These are phyloP conservation scores for Neurospora sp. DNA, from an alignment of 495 filamentous ascomycete species.

Conservation along the genomic window DNA sequence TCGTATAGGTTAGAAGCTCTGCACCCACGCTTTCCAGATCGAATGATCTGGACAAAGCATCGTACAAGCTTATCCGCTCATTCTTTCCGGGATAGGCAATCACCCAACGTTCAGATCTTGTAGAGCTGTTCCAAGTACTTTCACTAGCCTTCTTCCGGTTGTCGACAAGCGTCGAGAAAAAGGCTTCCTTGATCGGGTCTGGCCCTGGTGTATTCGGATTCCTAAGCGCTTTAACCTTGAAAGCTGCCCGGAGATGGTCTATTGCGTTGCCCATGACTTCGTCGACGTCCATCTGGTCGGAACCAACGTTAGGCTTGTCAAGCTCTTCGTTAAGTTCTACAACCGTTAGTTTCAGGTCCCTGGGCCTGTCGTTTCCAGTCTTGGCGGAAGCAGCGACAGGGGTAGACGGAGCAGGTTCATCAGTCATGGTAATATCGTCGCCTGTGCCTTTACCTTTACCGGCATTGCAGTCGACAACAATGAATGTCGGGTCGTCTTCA, in stretches of 20 bases:
- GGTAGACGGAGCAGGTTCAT: constrained; percentile 2
- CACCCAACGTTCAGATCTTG: constrained; percentile 18
- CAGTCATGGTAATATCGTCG: constrained; percentile 11
- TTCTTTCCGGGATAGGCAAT: constrained; percentile 21
- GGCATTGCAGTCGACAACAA: constrained; percentile 3
- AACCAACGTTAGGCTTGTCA: constrained; percentile 34
- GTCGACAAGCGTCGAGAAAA: constrained; percentile 38
- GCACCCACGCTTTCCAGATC: constrained; percentile 64
- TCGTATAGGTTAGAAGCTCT: constrained; percentile 55
- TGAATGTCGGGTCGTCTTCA: constrained; percentile 14
- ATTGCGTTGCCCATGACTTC: constrained; percentile 90
- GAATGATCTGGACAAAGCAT: constrained; percentile 75
- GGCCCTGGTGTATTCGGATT: constrained; percentile 23
- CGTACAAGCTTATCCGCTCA: constrained; percentile 56
- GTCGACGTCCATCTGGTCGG: constrained; percentile 75
- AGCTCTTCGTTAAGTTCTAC: constrained; percentile 34
- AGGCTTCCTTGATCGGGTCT: constrained; percentile 62
- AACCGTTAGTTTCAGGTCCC: constrained; percentile 21
- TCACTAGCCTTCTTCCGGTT: constrained; percentile 30
- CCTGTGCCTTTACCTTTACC: background rate
- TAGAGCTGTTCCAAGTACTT: constrained; percentile 20
- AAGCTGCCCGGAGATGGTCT: constrained; percentile 81
- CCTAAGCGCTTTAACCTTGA: constrained; percentile 46
- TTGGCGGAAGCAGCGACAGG: background rate
- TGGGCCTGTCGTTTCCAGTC: constrained; percentile 6